Conservation (phyloP, 805 yeast species). For the Saccharomycopsis sp. region DNA sequence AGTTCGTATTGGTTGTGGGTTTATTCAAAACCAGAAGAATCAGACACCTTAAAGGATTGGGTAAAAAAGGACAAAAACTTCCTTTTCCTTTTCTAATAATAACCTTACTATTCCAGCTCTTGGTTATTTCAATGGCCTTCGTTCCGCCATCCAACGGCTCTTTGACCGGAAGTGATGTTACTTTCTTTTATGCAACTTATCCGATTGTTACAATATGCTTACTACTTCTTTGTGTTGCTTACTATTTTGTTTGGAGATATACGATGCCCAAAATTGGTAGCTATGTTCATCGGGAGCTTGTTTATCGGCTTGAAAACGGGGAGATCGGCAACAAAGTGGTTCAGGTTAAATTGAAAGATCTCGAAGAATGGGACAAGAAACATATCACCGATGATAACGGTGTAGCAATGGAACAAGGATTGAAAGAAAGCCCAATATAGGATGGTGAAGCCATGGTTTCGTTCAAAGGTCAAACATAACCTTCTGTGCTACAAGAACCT, state of each 20-base stretch:
- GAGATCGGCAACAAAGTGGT: slow-evolving; percentile 36
- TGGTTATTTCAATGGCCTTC: slow-evolving; percentile 36
- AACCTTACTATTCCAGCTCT: slow-evolving; percentile 29
- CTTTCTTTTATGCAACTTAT: slow-evolving; percentile 38
- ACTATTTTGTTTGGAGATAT: slow-evolving; percentile 33
- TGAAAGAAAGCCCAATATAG: background rate
- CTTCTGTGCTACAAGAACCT: too few relatives aligned
- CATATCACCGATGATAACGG: background rate
- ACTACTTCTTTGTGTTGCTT: slow-evolving; percentile 28
- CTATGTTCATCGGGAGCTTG: slow-evolving; percentile 30
- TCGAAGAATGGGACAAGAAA: slow-evolving; percentile 29
- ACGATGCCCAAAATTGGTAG: slow-evolving; percentile 30
- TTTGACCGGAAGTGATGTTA: slow-evolving; percentile 34
- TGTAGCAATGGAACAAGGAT: background rate
- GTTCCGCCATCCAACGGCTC: slow-evolving; percentile 36
- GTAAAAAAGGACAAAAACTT: slow-evolving; percentile 29
- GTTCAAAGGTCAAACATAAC: background rate
- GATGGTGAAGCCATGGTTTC: background rate
- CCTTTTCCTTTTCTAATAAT: slow-evolving; percentile 31
- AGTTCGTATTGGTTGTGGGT: slow-evolving; percentile 35
- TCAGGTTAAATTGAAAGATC: slow-evolving; percentile 29
- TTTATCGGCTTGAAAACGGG: slow-evolving; percentile 31
- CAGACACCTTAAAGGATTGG: slow-evolving; percentile 23
- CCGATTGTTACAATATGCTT: slow-evolving; percentile 34
- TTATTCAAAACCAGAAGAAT: slow-evolving; percentile 33